Base-by-base conservation (phyloP, 352 stramenopile genomes). In the Phytophthora palmivora region DNA sequence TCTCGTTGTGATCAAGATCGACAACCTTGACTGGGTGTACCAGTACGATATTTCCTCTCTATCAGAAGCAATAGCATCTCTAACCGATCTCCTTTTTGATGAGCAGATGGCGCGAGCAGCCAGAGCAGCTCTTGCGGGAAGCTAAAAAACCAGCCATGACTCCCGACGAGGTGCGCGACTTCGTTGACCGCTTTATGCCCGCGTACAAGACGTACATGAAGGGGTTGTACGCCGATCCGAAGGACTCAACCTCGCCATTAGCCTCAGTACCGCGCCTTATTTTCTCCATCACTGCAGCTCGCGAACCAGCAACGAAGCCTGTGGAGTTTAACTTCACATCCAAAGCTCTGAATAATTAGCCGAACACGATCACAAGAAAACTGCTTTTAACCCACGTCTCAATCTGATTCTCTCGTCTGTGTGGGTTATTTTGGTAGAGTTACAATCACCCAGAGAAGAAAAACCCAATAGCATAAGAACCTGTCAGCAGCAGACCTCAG, bases 161-260 rank as follows among this genome's bases (percentile, higher is more conserved):
- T 3, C 39, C 72, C 11, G 71, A 75, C 30, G 67, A 94, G 62
- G 83, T 96, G 41, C 76, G 76, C 28, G 85, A 94, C 70, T 96
- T 96, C 67, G 82, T 96, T 38, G 83, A 95, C 54, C 85, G 88
- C 59, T 96, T 91, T 63, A 92, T 96, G 83, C 87, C 88, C 11
- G 72, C 81, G 21, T 96, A 96, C 72, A 70, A 86, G 28, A 69
- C 77, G 9, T 96, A 94, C 52, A 53, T 94, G 14, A 56, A 67
- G 14, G 61, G 32, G 0, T 67, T 96, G 36, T 95, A 96, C 72
- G 62, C 49, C 12, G 64, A 73, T 22, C 66, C 75, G n/a, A 65
- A 63, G 30, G 38, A 59, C 24, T 65, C 32, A 15, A 51, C 34
- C 3, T 65, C 30, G 14, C 49, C 60, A 15, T 46, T 89, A 22